phyloP scores from a whole-genome alignment of 768 basidiomycete genomes.

The Russula sp. region DNA sequence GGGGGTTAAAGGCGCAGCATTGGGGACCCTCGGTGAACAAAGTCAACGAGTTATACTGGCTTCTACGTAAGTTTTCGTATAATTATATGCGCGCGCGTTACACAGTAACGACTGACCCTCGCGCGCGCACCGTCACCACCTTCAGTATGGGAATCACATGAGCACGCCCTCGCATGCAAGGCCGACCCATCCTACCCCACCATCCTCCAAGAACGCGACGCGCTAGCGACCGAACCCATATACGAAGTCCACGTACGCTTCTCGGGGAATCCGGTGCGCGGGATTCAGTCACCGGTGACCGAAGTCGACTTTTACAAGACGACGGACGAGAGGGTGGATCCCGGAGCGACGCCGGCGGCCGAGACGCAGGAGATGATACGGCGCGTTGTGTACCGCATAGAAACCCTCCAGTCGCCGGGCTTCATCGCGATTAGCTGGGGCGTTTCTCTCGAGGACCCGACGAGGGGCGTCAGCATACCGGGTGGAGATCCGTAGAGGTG shows the following conservation, averaged over 20 bases:
- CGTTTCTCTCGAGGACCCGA: background rate
- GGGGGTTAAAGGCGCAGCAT: slow-evolving; percentile 14
- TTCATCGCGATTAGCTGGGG: slow-evolving; percentile 9
- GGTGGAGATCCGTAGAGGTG: slow-evolving; percentile 19
- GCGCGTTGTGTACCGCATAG: background rate
- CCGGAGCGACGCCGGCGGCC: background rate
- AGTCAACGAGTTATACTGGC: slow-evolving; percentile 9
- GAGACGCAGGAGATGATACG: background rate
- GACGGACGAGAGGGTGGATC: background rate
- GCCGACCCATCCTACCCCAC: slow-evolving; percentile 8
- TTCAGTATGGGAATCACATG: slow-evolving; percentile 12
- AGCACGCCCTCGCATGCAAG: slow-evolving; percentile 3
- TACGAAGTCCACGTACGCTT: background rate
- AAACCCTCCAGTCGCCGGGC: slow-evolving; percentile 7
- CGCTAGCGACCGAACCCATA: background rate
- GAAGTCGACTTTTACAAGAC: slow-evolving; percentile 4
- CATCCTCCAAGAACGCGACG: background rate
- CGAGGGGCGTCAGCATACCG: slow-evolving; percentile 2
- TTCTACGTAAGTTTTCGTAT: slow-evolving; percentile 8
- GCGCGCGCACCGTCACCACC: background rate
- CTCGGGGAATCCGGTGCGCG: background rate
- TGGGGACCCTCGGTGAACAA: slow-evolving; percentile 6
- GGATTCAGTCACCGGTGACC: slow-evolving; percentile 4
- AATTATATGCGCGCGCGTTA: no score
- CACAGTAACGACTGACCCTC: background rate